These are phyloP conservation scores for Wickerhamiella domercqiae DNA, from an alignment of 805 yeast species.

Conservation along the genomic window DNA sequence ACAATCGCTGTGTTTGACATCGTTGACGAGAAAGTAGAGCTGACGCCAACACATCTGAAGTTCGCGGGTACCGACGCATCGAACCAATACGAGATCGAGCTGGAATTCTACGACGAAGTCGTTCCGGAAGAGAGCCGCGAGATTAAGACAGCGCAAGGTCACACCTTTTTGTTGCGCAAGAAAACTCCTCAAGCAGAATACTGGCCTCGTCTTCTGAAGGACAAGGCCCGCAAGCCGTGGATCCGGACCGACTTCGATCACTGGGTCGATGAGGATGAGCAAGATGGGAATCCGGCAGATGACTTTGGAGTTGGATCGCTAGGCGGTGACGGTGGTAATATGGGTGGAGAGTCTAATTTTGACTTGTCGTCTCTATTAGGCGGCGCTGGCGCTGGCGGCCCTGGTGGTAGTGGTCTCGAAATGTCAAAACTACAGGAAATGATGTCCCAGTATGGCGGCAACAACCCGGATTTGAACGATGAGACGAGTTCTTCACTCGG, in stretches of 20 bases:
- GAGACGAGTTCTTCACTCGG: slow-evolving; percentile 13
- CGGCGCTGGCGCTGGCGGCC: slow-evolving; percentile 16
- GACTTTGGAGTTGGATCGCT: slow-evolving; percentile 28
- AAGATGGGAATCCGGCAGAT: slow-evolving; percentile 48
- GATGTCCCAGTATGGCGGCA: slow-evolving; percentile 9
- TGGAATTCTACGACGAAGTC: slow-evolving; percentile 66
- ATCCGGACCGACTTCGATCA: slow-evolving; percentile 90
- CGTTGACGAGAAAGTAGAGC: slow-evolving; percentile 41
- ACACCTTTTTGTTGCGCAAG: slow-evolving; percentile 56
- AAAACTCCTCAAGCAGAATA: slow-evolving; percentile 51
- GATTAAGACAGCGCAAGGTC: slow-evolving; percentile 45
- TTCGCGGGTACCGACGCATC: slow-evolving; percentile 34
- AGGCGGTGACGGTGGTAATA: slow-evolving; percentile 24
- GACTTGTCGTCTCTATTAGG: slow-evolving; percentile 18
- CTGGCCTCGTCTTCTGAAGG: slow-evolving; percentile 94
- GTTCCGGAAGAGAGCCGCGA: slow-evolving; percentile 48
- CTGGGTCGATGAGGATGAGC: slow-evolving; percentile 99
- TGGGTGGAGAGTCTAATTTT: slow-evolving; percentile 19
- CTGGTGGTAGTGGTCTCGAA: slow-evolving; percentile 20
- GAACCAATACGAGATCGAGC: slow-evolving; percentile 39
- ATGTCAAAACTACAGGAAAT: slow-evolving; percentile 16
- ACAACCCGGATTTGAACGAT: slow-evolving; percentile 15
- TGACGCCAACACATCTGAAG: slow-evolving; percentile 40
- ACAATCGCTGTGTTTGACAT: slow-evolving; percentile 66
- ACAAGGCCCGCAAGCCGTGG: slow-evolving; percentile 60